Evolutionary conservation across 2,329 filamentous ascomycete genomes (phyloP).

Genomic region (Penicillium italicum): DNA sequence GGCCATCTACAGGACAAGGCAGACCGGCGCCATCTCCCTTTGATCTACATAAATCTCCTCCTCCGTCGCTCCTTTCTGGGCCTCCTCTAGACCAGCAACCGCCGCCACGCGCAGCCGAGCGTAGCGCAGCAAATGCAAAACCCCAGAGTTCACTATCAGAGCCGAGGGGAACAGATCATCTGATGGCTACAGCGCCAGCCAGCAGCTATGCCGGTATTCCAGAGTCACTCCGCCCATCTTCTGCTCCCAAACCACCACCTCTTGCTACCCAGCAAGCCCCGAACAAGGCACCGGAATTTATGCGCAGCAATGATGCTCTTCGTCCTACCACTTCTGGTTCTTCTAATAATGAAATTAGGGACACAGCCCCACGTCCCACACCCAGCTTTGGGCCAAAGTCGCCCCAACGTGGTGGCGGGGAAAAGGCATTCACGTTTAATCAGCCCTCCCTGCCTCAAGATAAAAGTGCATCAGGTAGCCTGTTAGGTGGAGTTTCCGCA

Average conservation of each 20-base stretch:
- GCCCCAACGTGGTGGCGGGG: slow-evolving; percentile 28
- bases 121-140: slow-evolving; percentile 18
- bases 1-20: slow-evolving; percentile 6
- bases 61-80: slow-evolving; percentile 14
- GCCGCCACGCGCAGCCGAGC: slow-evolving; percentile 24
- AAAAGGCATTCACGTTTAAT: slow-evolving; percentile 28
- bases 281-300: slow-evolving; percentile 16
- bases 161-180: slow-evolving; percentile 23
- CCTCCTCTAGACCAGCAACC: slow-evolving; percentile 28
- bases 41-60: slow-evolving; percentile 12
- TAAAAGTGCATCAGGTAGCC: slow-evolving; percentile 1
- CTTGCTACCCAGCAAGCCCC: slow-evolving; percentile 6
- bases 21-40: slow-evolving; percentile 34
- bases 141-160: slow-evolving; percentile 14
- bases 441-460: slow-evolving; percentile 12
- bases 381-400: slow-evolving; percentile 30
- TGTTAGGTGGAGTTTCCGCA: slow-evolving; percentile 22
- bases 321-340: slow-evolving; percentile 32
- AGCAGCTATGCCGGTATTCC: slow-evolving; percentile 18
- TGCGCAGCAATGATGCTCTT: slow-evolving; percentile 27
- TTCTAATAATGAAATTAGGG: slow-evolving; percentile 21
- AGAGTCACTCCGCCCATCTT: slow-evolving; percentile 24
- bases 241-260: slow-evolving; percentile 18
- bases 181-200: slow-evolving; percentile 18
- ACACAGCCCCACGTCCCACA: slow-evolving; percentile 20